Evolutionary conservation across 1,139 yeast species (phyloP), one percentile per base, ranked within the genome.

Genomic region (Yamadazyma pseudoaaseri): DNA sequence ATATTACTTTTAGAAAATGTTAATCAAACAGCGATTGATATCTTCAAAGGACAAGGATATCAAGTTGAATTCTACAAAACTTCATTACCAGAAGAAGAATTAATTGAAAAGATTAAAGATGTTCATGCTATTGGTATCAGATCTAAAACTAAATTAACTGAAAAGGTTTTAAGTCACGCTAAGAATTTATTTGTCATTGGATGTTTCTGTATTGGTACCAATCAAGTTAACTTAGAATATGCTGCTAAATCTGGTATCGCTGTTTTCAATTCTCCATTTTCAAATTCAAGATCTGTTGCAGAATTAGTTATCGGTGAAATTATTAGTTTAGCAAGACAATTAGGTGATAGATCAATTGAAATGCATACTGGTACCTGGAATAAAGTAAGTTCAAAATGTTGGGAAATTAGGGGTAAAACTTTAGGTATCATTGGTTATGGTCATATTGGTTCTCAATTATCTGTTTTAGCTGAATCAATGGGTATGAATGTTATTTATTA

Each of bases 371-470:
- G 97, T 45, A 83, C 95, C 44, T 92, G 99, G 99, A 92, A 94
- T 71, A 92, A 92, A 70, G 97, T 90, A 48, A 75, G 87, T 53
- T 75, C 89, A 50, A 89, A 79, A 63, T 92, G 99, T 70, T 92
- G 98, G 98, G 99, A 92, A 70, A 90, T 94, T 51, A 85, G 99
- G 69, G 98, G 99, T 50, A 92, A 92, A 68, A 92, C 98, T 35
- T 75, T 92, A 50, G 99, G 98, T 45, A 92, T 92, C 54, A 75
- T 92, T 22, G 99, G 99, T 47, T 92, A 94, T 56, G 99, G 99
- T 50, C 99, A 92, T 62, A 94, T 92, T 65, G 99, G 99, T 52
- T 73, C 97, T 29, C 99, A 92, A 68, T 80, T 92, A 58, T 86
- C 96, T 6, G 98, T 92, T 15, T 73, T 92, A 49, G 97, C 99